Base-by-base conservation (phyloP, 495 filamentous ascomycete genomes). In the Cercophora sp. region DNA sequence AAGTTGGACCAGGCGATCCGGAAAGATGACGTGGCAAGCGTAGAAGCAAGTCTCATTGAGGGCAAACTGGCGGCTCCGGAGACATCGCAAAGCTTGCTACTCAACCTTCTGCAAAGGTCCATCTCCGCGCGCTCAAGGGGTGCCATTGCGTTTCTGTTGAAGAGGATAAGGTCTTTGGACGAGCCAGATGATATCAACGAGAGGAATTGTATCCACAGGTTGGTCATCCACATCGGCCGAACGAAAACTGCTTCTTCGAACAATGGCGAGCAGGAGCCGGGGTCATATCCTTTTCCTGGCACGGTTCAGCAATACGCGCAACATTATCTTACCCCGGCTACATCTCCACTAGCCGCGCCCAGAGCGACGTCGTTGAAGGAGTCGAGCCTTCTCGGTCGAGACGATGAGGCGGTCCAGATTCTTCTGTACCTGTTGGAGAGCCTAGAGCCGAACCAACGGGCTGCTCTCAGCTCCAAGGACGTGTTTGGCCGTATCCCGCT, bases 161-260 rank as follows among this genome's bases (percentile, higher is more conserved):
- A 71, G 4, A 72, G 81, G 15, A 79, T 91, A 26, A 78, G 80
- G 5, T 80, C 79, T 2, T 75, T 97, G 2, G 83, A 94, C 41
- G 90, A 96, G 59, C 82, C 88, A 2, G 86, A 92, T 60, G 93
- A 96, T 67, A 87, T 97, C 56, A 95, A 96, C 67, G 84, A 85
- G 58, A 87, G 92, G 8, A 98, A 96, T 61, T 91, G 89, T 60
- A 81, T 98, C 19, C 93, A 98, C 64, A 83, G 93, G 13, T 75
- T 96, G 8, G 85, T 97, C 37, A 94, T 96, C 54, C 82, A 86
- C 8, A 91, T 96, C 59, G 92, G 91, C 29, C 81, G 91, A 16
- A 80, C 83, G 8, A 89, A 90, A 67, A 78, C 83, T 0, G 79
- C 77, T 5, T 75, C 75, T 15, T 78, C 77, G 15, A 71, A 72